Evolutionary conservation across 177 flowering plant genomes (phyloP), one percentile per base, ranked within the genome.

Genomic region (Vitis hybrid): DNA sequence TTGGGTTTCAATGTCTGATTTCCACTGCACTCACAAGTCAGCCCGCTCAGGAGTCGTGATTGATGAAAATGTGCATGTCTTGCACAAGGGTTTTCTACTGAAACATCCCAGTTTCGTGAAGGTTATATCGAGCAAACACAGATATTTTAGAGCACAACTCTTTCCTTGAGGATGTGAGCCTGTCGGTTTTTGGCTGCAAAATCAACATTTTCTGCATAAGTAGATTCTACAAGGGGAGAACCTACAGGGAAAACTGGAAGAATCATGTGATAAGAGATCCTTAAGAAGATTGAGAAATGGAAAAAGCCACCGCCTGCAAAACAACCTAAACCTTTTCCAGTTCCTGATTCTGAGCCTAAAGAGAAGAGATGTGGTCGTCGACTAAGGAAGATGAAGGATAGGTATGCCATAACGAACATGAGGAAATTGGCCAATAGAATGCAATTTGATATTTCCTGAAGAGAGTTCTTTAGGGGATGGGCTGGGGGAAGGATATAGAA

Each of bases 401-500:
- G 99, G 69, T 95, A 95, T 84, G 97, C 97, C 10, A 65, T 90
- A 50, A 93, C 98, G 14, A 98, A 95, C 81, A 91, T 91, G 99
- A 84, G 98, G 84, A 95, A 95, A 81, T 82, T 95, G 76, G 99
- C 99, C 26, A 95, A 95, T 59, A 79, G 98, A 79, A 93, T 95
- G 99, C 94, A 85, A 67, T 95, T 95, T 80, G 98, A 97, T 62
- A 71, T 22, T 89, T 20, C 98, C 97, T 50, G 99, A 95, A 77
- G 99, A 95, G 82, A 95, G 99, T 74, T 93, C 99, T n/a, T 81
- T 61, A 95, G 98, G 97, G 65, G 99, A 96, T 92, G 99, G 98
- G 45, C 85, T 96, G 45, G 98, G 99, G 18, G 97, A 90, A 79
- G 97, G 99, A 3, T 96, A 96, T 81, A 98, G 99, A 70, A 96